phyloP scores from a whole-genome alignment of 176 grass and related monocot species.

The Carex myosuroides region DNA sequence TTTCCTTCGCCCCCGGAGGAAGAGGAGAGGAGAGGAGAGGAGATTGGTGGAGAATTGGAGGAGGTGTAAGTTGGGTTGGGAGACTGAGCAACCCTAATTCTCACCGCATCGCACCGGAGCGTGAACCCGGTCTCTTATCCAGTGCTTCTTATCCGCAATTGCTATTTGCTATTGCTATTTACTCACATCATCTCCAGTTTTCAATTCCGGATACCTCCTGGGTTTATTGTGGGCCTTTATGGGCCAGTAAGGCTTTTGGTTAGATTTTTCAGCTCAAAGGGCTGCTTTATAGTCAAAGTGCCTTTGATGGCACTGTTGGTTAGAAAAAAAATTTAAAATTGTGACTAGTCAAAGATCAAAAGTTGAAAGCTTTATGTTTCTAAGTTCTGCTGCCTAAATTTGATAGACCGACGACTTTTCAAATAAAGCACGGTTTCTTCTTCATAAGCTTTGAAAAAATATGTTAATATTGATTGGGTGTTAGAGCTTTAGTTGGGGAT shows the following conservation, averaged over 20 bases:
- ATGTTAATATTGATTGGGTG: not conserved
- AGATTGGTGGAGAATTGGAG: not conserved
- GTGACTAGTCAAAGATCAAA: no score
- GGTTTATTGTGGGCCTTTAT: not conserved
- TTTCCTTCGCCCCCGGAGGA: slow-evolving; percentile 9
- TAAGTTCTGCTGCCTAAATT: not conserved
- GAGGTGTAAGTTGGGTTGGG: slow-evolving; percentile 14
- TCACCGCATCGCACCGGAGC: slow-evolving; percentile 38
- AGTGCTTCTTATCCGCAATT: not conserved
- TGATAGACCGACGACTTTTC: no score
- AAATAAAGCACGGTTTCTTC: no score
- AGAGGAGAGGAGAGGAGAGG: not conserved
- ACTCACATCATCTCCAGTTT: not conserved
- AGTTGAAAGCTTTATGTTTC: no score
- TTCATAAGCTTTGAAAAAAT: not conserved
- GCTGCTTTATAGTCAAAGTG: not conserved
- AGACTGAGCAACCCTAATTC: slow-evolving; percentile 31
- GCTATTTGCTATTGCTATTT: not conserved
- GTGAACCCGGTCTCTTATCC: not conserved
- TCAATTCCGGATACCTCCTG: not conserved
- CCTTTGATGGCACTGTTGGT: no score
- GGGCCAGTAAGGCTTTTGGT: not conserved
- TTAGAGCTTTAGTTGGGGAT: not conserved
- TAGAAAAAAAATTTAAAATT: no score
- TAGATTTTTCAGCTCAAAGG: not conserved